Evolutionary conservation across 1,139 yeast species (phyloP).

Genomic region (Scheffersomyces cryptocercus): DNA sequence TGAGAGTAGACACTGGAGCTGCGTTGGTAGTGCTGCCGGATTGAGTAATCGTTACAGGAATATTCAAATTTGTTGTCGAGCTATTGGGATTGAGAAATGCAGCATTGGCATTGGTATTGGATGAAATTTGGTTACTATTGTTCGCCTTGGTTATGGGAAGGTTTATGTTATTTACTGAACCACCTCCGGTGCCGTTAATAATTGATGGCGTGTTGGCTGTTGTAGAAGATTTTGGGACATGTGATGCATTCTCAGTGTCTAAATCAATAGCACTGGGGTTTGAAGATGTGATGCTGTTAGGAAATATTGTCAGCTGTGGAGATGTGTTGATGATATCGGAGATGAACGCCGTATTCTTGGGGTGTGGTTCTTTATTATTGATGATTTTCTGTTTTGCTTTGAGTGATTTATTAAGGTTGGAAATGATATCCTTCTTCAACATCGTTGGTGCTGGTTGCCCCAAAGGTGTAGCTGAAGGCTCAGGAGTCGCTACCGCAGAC

Average conservation of each 20-base stretch:
- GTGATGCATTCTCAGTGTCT: neutral
- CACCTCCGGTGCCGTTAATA: neutral
- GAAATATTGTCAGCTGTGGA: slow-evolving; percentile 31
- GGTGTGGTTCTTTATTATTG: slow-evolving; percentile 38
- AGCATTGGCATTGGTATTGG: neutral
- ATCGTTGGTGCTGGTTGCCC: slow-evolving; percentile 6
- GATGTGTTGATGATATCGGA: slow-evolving; percentile 39
- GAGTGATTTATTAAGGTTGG: slow-evolving; percentile 40
- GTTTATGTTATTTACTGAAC: neutral
- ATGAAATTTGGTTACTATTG: neutral
- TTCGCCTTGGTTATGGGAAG: neutral
- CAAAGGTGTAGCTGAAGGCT: neutral
- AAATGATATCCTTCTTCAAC: slow-evolving; percentile 31
- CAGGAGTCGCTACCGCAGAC: slow-evolving; percentile 1
- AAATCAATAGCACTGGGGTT: neutral
- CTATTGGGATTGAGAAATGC: slow-evolving; percentile 5
- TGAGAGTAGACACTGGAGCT: neutral
- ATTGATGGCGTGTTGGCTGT: neutral
- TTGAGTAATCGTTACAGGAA: slow-evolving; percentile 2
- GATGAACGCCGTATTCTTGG: slow-evolving; percentile 34
- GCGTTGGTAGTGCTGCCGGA: slow-evolving; percentile 1
- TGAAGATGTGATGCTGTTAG: slow-evolving; percentile 14
- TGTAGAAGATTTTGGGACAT: neutral
- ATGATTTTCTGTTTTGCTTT: slow-evolving; percentile 45
- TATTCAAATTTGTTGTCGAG: slow-evolving; percentile 4